Percentiles rank a stretch among this genome's conserved stretches.
Conservation (phyloP, 139 green algal genomes). For the Haematococcus lacustris region DNA sequence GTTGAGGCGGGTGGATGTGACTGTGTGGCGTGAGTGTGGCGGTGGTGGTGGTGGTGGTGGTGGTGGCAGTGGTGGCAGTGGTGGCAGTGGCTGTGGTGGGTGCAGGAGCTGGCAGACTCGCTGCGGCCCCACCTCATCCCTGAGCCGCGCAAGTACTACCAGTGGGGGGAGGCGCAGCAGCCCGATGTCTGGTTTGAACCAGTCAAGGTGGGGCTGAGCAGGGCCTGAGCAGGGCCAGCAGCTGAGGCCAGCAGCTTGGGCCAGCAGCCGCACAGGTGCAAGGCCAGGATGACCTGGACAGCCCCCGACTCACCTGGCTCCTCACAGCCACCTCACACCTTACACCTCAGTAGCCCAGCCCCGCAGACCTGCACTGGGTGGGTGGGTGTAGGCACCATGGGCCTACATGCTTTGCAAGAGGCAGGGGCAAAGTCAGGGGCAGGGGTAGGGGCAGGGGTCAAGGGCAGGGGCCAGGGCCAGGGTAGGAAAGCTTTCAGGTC, state of each 20-base stretch:
- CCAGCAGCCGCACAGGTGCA: not conserved
- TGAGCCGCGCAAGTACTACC: constrained; percentile 46
- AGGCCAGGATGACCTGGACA: not conserved
- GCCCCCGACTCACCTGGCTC: not conserved
- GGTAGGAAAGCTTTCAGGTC: too few relatives aligned
- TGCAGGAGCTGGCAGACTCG: constrained; percentile 49
- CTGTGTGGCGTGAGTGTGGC: not conserved
- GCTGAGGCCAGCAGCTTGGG: not conserved
- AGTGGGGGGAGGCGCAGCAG: constrained; percentile 53
- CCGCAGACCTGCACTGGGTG: too few relatives aligned
- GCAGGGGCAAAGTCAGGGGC: too few relatives aligned
- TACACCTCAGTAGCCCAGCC: too few relatives aligned
- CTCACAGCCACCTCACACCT: not conserved
- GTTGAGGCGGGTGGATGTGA: not conserved
- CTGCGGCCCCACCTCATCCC: constrained; percentile 63
- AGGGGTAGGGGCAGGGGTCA: too few relatives aligned
- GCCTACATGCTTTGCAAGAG: too few relatives aligned
- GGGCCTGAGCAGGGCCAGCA: not conserved
- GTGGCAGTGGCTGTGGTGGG: not conserved
- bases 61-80: not conserved
- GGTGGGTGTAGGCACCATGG: too few relatives aligned
- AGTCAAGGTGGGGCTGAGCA: not conserved
- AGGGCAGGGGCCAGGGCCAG: too few relatives aligned
- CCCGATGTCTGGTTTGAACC: constrained; percentile 94
- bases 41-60: not conserved